Percentiles rank a stretch among this genome's conserved stretches.
These are phyloP conservation scores for Aspergillus sp. DNA, from an alignment of 2,329 filamentous ascomycete genomes.

Conservation along the genomic window DNA sequence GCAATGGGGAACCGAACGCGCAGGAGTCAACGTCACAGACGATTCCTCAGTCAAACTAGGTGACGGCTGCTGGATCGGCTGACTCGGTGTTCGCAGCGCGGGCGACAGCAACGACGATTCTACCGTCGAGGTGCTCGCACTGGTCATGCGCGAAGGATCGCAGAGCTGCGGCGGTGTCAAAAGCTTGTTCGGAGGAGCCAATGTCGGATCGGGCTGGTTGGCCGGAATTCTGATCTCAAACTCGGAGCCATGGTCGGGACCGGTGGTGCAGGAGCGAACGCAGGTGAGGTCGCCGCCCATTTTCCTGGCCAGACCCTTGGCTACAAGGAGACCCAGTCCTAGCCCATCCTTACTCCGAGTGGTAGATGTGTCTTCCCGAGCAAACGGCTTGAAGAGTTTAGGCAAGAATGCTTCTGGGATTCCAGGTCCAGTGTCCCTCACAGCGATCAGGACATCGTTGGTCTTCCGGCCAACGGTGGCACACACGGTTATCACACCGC, in stretches of 20 bases:
- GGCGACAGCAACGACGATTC: slow-evolving; percentile 25
- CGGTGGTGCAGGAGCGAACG: slow-evolving; percentile 62
- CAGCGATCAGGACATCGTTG: slow-evolving; percentile 61
- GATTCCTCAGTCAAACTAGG: slow-evolving; percentile 31
- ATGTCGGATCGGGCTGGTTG: slow-evolving; percentile 49
- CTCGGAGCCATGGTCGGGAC: slow-evolving; percentile 63
- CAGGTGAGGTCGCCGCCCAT: slow-evolving; percentile 69
- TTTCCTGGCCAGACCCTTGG: slow-evolving; percentile 68
- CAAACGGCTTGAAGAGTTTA: slow-evolving; percentile 69
- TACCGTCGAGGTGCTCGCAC: slow-evolving; percentile 24
- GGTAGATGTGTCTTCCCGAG: slow-evolving; percentile 67
- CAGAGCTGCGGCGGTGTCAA: slow-evolving; percentile 29
- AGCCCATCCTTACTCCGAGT: slow-evolving; percentile 68
- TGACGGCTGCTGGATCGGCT: slow-evolving; percentile 32
- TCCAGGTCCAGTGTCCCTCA: slow-evolving; percentile 68
- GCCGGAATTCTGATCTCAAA: slow-evolving; percentile 69
- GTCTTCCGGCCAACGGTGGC: slow-evolving; percentile 54
- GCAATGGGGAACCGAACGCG: slow-evolving; percentile 23
- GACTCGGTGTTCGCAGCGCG: slow-evolving; percentile 28
- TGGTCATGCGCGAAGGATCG: slow-evolving; percentile 26
- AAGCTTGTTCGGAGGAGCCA: slow-evolving; percentile 51
- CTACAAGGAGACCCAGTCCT: slow-evolving; percentile 69
- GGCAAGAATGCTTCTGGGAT: slow-evolving; percentile 68
- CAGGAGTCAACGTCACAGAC: slow-evolving; percentile 27
- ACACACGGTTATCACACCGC: slow-evolving; percentile 60